Conservation (phyloP, 345 rosid species). For the Corymbia maculata region DNA sequence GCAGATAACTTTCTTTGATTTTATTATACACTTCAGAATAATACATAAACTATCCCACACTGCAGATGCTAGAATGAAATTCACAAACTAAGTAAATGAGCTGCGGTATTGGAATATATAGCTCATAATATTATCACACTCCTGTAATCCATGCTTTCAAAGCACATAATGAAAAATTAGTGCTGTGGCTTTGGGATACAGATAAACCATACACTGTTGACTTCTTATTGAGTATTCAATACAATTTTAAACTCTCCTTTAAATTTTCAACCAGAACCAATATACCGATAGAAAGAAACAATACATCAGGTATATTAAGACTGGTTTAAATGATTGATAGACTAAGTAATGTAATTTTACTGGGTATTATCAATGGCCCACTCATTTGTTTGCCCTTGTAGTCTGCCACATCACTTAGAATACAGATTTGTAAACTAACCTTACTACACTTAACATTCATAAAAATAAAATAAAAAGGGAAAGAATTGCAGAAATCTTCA, state of each 20-base stretch:
- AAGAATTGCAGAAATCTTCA: background rate
- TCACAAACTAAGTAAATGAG: background rate
- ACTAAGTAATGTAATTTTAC: background rate
- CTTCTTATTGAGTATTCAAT: background rate
- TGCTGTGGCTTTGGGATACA: background rate
- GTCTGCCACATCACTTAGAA: background rate
- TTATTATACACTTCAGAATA: background rate
- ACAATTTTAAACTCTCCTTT: background rate
- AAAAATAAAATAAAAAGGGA: background rate
- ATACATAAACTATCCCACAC: background rate
- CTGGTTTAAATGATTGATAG: background rate
- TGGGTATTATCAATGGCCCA: background rate
- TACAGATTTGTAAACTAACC: background rate
- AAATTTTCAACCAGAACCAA: background rate
- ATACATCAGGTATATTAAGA: background rate
- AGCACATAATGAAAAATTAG: background rate
- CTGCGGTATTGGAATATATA: background rate
- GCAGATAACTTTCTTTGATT: background rate
- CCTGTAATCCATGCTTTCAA: background rate
- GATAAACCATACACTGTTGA: background rate
- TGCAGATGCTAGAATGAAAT: background rate
- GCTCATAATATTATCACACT: background rate
- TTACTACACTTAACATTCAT: background rate
- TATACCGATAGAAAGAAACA: background rate
- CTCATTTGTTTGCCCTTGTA: background rate